Conservation (phyloP, 2,329 filamentous ascomycete species). For the Ceratocystis colombiana region DNA sequence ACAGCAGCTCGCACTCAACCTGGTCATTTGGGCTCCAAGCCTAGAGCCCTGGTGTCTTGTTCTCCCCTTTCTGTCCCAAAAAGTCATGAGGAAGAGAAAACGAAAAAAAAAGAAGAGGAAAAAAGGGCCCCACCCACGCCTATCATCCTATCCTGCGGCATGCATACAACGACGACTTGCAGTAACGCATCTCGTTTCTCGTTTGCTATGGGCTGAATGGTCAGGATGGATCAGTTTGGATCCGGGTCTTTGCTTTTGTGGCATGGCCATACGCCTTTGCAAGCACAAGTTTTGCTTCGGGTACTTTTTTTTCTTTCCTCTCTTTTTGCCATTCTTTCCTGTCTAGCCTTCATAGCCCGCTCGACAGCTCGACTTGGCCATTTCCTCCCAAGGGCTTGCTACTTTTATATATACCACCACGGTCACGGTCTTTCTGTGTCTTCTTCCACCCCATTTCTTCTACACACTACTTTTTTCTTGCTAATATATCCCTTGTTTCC, state of each 20-base stretch:
- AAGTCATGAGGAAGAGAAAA: neutral
- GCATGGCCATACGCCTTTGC: constrained; percentile 4
- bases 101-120: neutral
- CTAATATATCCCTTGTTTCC: neutral
- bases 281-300: constrained; percentile 8
- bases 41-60: neutral
- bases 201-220: constrained; percentile 11
- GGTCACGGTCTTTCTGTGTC: neutral
- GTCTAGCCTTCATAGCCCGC: neutral
- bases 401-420: neutral
- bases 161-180: constrained; percentile 5
- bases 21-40: neutral
- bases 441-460: neutral
- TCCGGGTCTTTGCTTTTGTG: constrained; percentile 9
- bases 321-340: neutral
- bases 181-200: neutral
- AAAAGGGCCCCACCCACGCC: neutral
- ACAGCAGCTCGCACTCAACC: neutral
- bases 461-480: neutral
- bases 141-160: constrained; percentile 8
- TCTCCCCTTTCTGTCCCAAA: constrained; percentile 9
- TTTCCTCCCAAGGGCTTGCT: neutral
- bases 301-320: constrained; percentile 4
- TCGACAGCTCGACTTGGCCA: neutral
- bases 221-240: constrained; percentile 11